These are phyloP conservation scores for Curvularia sp. DNA, from an alignment of 2,329 filamentous ascomycete species.

Conservation along the genomic window DNA sequence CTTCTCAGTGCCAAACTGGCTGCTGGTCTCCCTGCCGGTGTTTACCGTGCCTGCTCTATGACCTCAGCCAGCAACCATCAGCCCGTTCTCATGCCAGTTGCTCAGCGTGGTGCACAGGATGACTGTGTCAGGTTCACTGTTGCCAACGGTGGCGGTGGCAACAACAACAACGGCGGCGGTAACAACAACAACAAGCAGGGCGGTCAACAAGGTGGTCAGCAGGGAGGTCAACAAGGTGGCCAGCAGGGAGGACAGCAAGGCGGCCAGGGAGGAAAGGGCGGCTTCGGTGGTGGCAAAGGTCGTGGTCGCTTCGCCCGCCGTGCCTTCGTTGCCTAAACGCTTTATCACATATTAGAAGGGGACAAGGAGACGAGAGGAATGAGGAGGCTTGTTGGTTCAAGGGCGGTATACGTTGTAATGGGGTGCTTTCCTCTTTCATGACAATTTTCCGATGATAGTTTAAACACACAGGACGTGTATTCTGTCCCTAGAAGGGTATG, in stretches of 20 bases:
- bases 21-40: constrained; percentile 57
- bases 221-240: neutral
- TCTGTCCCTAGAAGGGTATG: constrained; percentile 35
- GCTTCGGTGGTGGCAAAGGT: constrained; percentile 26
- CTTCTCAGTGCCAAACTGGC: constrained; percentile 55
- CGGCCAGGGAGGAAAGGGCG: constrained; percentile 14
- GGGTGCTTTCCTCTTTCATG: constrained; percentile 30
- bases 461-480: constrained; percentile 37
- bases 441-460: constrained; percentile 25
- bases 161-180: constrained; percentile 19
- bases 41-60: constrained; percentile 63
- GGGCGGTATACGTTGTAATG: constrained; percentile 37
- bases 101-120: constrained; percentile 62
- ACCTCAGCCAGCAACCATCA: constrained; percentile 62
- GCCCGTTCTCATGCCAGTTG: constrained; percentile 65
- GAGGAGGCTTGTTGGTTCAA: constrained; percentile 8
- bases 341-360: neutral
- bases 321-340: constrained; percentile 42
- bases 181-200: constrained; percentile 4
- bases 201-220: constrained; percentile 4
- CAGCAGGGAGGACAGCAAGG: constrained; percentile 8
- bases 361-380: constrained; percentile 1
- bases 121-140: constrained; percentile 62
- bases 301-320: constrained; percentile 36
- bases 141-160: constrained; percentile 15